Evolutionary conservation across 768 basidiomycete species (phyloP).

Genomic region (Trametes maxima): DNA sequence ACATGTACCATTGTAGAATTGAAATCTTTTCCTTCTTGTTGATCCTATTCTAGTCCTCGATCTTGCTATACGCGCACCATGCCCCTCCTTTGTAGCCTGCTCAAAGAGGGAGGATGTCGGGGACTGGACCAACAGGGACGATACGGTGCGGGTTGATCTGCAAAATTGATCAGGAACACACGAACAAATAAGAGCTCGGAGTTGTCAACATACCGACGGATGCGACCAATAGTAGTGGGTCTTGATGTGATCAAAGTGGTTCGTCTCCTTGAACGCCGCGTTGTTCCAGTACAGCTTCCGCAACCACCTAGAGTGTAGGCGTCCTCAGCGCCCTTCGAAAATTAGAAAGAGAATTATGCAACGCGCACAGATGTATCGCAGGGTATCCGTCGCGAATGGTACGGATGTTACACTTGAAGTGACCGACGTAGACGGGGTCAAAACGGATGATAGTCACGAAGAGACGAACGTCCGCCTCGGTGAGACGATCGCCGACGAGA

Average conservation of each 20-base stretch:
- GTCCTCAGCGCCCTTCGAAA: background rate
- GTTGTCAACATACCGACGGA: conserved; percentile 35
- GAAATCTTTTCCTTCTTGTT: too few species aligned
- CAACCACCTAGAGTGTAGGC: conserved; percentile 58
- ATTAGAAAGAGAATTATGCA: too few species aligned
- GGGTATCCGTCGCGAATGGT: conserved; percentile 89
- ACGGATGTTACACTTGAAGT: conserved; percentile 93
- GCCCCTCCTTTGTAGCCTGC: background rate
- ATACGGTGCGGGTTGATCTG: conserved; percentile 81
- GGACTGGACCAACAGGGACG: conserved; percentile 75
- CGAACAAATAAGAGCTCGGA: background rate
- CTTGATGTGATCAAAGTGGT: conserved; percentile 90
- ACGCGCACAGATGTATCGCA: conserved; percentile 61
- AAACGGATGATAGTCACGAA: conserved; percentile 94
- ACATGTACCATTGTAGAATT: too few species aligned
- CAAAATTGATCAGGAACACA: background rate
- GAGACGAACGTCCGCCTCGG: conserved; percentile 83
- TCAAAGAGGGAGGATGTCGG: conserved; percentile 65
- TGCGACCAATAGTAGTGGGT: conserved; percentile 74
- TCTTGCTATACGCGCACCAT: background rate
- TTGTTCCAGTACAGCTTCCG: conserved; percentile 91
- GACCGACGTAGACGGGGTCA: conserved; percentile 88
- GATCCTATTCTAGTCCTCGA: background rate
- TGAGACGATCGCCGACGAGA: conserved; percentile 80
- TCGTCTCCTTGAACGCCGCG: conserved; percentile 83